These are phyloP conservation scores for Lasiodiplodia sp. DNA, from an alignment of 2,329 filamentous ascomycete species.

Conservation along the genomic window DNA sequence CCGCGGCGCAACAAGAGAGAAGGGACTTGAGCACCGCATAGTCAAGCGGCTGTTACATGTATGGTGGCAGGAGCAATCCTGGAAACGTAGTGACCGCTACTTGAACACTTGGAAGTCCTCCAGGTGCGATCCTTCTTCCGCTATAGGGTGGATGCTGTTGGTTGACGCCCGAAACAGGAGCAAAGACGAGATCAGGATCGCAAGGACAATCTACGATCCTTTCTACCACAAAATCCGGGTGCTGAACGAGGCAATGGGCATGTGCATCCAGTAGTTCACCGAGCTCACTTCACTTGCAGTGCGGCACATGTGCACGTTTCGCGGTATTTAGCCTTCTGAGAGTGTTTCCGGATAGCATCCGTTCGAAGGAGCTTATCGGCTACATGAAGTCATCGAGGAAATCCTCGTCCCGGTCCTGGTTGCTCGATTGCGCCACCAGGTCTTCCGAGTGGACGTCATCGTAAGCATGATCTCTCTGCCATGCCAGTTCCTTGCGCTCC, in stretches of 20 bases:
- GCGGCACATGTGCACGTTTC: background rate
- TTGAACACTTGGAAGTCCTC: conserved; percentile 8
- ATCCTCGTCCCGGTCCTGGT: conserved; percentile 79
- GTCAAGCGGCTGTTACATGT: conserved; percentile 70
- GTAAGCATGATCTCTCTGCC: conserved; percentile 97
- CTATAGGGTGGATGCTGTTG: too few species aligned
- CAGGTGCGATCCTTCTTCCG: background rate
- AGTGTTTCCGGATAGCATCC: background rate
- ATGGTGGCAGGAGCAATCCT: conserved; percentile 52
- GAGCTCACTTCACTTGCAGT: background rate
- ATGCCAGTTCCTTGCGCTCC: conserved; percentile 88
- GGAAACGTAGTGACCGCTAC: conserved; percentile 11
- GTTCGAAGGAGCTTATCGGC: background rate
- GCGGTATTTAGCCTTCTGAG: background rate
- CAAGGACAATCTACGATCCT: conserved; percentile 59
- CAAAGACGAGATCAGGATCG: background rate
- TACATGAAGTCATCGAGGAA: conserved; percentile 93
- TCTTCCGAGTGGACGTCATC: conserved; percentile 90
- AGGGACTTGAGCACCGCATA: conserved; percentile 74
- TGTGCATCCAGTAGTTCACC: conserved; percentile 56
- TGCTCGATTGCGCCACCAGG: conserved; percentile 77
- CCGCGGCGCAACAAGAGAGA: conserved; percentile 66
- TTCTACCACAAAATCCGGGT: conserved; percentile 75
- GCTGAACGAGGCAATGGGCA: conserved; percentile 76
- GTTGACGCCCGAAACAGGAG: background rate